Conservation (phyloP, 805 yeast species). For the Saturnispora ahearnii region DNA sequence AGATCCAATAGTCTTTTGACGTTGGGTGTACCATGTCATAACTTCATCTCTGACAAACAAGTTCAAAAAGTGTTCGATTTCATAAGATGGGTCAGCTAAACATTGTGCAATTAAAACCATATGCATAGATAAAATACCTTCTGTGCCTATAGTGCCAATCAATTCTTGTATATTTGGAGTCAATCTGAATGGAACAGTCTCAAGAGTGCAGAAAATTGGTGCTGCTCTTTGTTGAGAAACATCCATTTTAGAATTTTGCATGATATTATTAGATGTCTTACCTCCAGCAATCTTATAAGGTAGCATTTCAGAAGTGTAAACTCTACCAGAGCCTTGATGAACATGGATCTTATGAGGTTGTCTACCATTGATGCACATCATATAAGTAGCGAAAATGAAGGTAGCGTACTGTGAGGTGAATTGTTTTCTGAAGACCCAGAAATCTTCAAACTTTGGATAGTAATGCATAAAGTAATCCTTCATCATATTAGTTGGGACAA, state of each 20-base stretch:
- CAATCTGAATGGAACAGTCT: slow-evolving; percentile 90
- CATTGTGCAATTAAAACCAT: slow-evolving; percentile 81
- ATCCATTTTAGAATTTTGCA: slow-evolving; percentile 37
- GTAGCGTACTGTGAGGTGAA: slow-evolving; percentile 93
- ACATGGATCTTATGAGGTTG: slow-evolving; percentile 91
- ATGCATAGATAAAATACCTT: slow-evolving; percentile 82
- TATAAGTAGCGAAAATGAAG: slow-evolving; percentile 82
- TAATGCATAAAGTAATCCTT: slow-evolving; percentile 64
- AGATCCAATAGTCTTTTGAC: slow-evolving; percentile 74
- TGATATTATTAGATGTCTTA: slow-evolving; percentile 32
- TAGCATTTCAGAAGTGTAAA: slow-evolving; percentile 91
- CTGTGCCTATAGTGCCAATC: slow-evolving; percentile 90
- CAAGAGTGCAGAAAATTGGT: slow-evolving; percentile 86
- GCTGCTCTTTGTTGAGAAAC: slow-evolving; percentile 46
- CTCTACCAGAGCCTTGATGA: slow-evolving; percentile 72
- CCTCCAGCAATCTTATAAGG: slow-evolving; percentile 71
- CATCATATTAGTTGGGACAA: slow-evolving; percentile 79
- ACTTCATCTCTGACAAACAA: slow-evolving; percentile 94
- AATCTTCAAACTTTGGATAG: slow-evolving; percentile 78
- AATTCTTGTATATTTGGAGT: slow-evolving; percentile 92
- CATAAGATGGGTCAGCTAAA: slow-evolving; percentile 84
- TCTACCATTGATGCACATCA: slow-evolving; percentile 88
- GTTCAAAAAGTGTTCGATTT: slow-evolving; percentile 84
- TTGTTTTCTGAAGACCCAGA: slow-evolving; percentile 95
- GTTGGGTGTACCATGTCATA: slow-evolving; percentile 85